A percentile compares a stretch with the other conserved stretches of the same genome.
phyloP scores from a whole-genome alignment of 495 filamentous ascomycete species.

The Melanomma pulvis-pyrius region DNA sequence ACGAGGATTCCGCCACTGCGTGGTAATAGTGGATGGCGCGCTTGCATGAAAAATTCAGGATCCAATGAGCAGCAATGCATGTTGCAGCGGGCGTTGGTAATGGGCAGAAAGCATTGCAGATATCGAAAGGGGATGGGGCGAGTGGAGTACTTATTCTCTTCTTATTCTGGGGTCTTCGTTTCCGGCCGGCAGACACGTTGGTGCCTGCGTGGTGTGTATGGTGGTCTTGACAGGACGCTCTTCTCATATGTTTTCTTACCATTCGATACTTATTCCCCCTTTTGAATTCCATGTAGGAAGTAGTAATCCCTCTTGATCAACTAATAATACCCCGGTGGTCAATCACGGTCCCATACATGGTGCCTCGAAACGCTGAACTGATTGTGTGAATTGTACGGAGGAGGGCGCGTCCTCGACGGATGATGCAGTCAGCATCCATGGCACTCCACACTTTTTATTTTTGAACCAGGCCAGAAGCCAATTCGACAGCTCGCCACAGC shows the following conservation, averaged over 20 bases:
- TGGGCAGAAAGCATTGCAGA: constrained; percentile 25
- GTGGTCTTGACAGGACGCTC: constrained; percentile 30
- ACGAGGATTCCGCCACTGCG: constrained; percentile 4
- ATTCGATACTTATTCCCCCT: constrained; percentile 42
- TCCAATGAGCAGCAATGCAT: constrained; percentile 11
- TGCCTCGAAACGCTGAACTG: not conserved
- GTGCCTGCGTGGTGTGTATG: constrained; percentile 7
- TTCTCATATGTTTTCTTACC: constrained; percentile 41
- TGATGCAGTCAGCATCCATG: constrained; percentile 7
- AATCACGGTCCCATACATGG: not conserved
- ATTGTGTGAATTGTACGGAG: not conserved
- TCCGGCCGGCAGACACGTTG: constrained; percentile 13
- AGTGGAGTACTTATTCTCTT: constrained; percentile 30
- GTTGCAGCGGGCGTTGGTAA: constrained; percentile 36
- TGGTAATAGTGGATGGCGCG: constrained; percentile 30
- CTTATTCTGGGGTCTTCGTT: constrained; percentile 25
- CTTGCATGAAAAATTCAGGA: constrained; percentile 30
- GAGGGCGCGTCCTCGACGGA: not conserved
- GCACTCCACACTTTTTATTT: not conserved
- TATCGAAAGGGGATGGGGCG: constrained; percentile 5
- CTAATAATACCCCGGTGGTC: constrained; percentile 38
- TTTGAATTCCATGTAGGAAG: constrained; percentile 41
- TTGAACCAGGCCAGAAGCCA: not conserved
- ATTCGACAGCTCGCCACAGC: not conserved
- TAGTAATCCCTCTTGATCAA: constrained; percentile 38